Base-by-base conservation (phyloP, 257 asterid species). In the Mentha longifolia region DNA sequence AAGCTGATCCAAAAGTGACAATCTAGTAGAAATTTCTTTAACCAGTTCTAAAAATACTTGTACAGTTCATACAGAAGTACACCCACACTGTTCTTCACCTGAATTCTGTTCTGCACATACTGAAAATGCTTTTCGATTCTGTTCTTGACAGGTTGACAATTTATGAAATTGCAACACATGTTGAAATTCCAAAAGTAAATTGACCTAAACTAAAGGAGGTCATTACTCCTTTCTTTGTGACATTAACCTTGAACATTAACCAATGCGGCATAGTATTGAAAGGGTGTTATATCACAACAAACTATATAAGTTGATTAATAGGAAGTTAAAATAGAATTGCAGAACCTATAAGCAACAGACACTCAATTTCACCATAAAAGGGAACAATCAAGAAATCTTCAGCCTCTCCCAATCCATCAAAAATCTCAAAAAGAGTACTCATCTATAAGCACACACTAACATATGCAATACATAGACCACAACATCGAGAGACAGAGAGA, bases 401-500 rank as follows among this genome's bases (percentile, higher is more conserved):
- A 28, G 7, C 65, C 50, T 47, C 39, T 22, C 13, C 65, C 6
- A 59, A 64, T 28, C 14, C 65, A 59, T 46, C 69, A 73, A 47
- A 55, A 10, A 6, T 65, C n/a, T 17, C 61, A 15, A 33, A 30
- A 52, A 61, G 5, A 56, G 25, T 55, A 9, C 59, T 42, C 47
- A 61, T 65, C 52, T 15, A 37, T 10, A 42, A 47, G 33, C 28
- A 45, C 25, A 11, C 5, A 51, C 50, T 57, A 45, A 61, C 75
- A 69, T 67, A 75, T 59, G 74, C 60, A 80, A 60, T 15, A 62
- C 68, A 68, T 43, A 35, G 54, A 6, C 25, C 41, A 72, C 11
- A 60, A 12, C 39, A 42, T 49, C 35, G 41, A 62, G 7, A 16
- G 47, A 41, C 42, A 56, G 49, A 25, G 64, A 9, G 35, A 57